Evolutionary conservation across 192 early-diverging fungal species (phyloP).

Genomic region (Geosiphon pyriformis): DNA sequence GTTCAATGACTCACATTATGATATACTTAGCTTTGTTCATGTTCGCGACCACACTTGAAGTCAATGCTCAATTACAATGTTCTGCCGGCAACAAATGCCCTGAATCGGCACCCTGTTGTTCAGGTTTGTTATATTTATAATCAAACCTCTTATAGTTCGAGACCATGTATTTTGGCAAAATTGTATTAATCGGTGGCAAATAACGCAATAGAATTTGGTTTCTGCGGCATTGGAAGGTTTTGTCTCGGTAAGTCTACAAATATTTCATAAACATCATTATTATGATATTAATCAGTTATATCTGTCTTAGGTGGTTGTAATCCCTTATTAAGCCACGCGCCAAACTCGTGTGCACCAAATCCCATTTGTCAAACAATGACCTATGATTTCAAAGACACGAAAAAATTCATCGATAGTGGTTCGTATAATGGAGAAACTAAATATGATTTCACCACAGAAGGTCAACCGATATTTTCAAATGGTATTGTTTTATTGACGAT

Average conservation of each 20-base stretch:
- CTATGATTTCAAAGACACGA: neutral
- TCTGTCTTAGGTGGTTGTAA: slow-evolving; percentile 4
- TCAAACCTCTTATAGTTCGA: too few species aligned
- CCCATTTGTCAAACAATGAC: neutral
- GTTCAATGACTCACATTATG: too few species aligned
- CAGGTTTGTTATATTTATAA: neutral
- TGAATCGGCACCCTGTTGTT: slow-evolving; percentile 8
- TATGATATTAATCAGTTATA: neutral
- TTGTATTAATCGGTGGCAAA: neutral
- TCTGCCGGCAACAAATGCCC: neutral
- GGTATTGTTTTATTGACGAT: neutral
- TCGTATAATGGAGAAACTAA: neutral
- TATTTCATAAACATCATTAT: neutral
- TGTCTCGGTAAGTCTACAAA: slow-evolving; percentile 5
- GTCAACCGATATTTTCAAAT: neutral
- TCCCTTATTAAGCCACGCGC: neutral
- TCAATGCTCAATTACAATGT: slow-evolving; percentile 5
- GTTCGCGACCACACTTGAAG: neutral
- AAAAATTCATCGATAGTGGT: neutral
- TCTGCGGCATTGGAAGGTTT: neutral
- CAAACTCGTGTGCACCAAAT: slow-evolving; percentile 6
- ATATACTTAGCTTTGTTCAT: too few species aligned
- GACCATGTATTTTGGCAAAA: neutral
- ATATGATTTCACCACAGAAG: neutral
- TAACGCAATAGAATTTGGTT: neutral